These are phyloP conservation scores for Avicennia marina DNA, from an alignment of 257 asterid species.

Conservation along the genomic window DNA sequence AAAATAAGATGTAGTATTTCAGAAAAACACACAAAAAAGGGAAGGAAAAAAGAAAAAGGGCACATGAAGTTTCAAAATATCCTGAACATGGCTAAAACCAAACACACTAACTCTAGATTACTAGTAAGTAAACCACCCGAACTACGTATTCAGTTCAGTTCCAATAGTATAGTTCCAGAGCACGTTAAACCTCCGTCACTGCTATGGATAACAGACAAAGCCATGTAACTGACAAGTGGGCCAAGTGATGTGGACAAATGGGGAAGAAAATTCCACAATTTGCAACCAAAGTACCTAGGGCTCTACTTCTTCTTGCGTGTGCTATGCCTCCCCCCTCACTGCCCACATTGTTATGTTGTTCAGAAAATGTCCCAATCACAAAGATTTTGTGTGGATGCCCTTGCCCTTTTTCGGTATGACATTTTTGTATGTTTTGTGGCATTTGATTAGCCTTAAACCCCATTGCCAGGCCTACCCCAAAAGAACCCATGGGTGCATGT, in stretches of 20 bases:
- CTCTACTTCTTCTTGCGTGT: slow-evolving; percentile 14
- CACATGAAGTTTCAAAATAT: no score
- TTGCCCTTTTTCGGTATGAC: slow-evolving; percentile 43
- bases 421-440: slow-evolving; percentile 41
- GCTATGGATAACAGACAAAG: slow-evolving; percentile 36
- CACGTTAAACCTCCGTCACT: neutral
- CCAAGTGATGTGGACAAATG: slow-evolving; percentile 34
- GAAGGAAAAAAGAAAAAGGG: no score
- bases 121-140: neutral
- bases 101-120: no score
- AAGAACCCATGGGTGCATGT: slow-evolving; percentile 13
- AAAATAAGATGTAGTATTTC: no score
- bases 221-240: slow-evolving; percentile 59
- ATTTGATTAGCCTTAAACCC: slow-evolving; percentile 35
- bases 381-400: slow-evolving; percentile 57
- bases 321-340: slow-evolving; percentile 9
- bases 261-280: slow-evolving; percentile 7
- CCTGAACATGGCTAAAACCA: no score
- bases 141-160: neutral
- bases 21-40: no score
- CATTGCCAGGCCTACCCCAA: slow-evolving; percentile 14
- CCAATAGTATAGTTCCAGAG: neutral
- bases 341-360: neutral
- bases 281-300: neutral
- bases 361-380: slow-evolving; percentile 49